phyloP scores from a whole-genome alignment of 495 filamentous ascomycete species.

The Penicillium dipodomyicola region DNA sequence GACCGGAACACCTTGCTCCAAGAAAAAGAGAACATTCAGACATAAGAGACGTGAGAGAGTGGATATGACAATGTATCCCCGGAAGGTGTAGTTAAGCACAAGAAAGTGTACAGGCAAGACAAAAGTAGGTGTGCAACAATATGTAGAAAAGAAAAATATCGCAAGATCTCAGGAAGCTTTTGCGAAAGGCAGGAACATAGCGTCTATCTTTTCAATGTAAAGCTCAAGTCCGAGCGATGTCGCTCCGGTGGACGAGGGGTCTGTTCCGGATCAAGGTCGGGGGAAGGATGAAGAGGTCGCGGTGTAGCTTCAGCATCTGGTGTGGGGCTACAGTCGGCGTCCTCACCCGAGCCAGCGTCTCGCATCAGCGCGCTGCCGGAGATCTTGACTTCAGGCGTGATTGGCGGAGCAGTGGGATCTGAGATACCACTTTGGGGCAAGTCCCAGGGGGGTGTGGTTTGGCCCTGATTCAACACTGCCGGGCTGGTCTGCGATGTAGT shows the following conservation, averaged over 20 bases:
- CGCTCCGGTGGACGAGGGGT: slow-evolving; percentile 70
- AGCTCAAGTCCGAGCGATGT: slow-evolving; percentile 54
- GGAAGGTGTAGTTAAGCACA: slow-evolving; percentile 14
- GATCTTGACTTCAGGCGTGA: slow-evolving; percentile 33
- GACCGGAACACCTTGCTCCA: slow-evolving; percentile 31
- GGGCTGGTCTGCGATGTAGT: slow-evolving; percentile 5
- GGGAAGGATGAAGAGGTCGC: slow-evolving; percentile 37
- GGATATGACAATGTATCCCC: slow-evolving; percentile 15
- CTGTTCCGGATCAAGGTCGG: slow-evolving; percentile 53
- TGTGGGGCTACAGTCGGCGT: slow-evolving; percentile 26
- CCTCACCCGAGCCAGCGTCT: slow-evolving; percentile 23
- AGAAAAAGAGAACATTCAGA: slow-evolving; percentile 16
- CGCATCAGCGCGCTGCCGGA: slow-evolving; percentile 3
- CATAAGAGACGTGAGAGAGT: slow-evolving; percentile 34
- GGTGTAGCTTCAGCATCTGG: slow-evolving; percentile 43
- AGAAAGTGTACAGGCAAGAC: slow-evolving; percentile 20
- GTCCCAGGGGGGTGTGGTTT: slow-evolving; percentile 38
- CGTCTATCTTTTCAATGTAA: slow-evolving; percentile 16
- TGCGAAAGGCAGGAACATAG: background rate
- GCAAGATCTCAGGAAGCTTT: background rate
- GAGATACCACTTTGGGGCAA: slow-evolving; percentile 7
- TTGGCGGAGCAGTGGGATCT: slow-evolving; percentile 15
- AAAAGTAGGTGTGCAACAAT: slow-evolving; percentile 16
- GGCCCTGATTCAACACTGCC: slow-evolving; percentile 21
- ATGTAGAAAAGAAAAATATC: slow-evolving; percentile 15